Evolutionary conservation across 768 basidiomycete species (phyloP).

Genomic region (Kwoniella botswanensis): DNA sequence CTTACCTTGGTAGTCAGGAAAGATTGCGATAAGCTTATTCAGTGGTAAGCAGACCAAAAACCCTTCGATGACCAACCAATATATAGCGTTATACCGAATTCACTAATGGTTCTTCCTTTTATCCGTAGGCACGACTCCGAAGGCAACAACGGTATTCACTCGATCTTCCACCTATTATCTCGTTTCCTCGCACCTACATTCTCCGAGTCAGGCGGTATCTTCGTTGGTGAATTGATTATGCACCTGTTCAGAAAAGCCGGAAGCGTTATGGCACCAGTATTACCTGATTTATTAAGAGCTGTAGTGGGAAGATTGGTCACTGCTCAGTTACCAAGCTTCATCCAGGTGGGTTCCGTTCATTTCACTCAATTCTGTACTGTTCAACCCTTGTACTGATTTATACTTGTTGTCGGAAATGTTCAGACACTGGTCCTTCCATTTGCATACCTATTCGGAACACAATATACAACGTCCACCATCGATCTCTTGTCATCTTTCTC

Average conservation of each 20-base stretch:
- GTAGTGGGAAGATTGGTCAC: slow-evolving; percentile 79
- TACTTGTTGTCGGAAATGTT: background rate
- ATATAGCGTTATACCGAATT: no score
- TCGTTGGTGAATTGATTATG: slow-evolving; percentile 92
- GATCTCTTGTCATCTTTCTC: slow-evolving; percentile 73
- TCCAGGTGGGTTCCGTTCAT: slow-evolving; percentile 66
- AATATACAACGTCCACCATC: slow-evolving; percentile 77
- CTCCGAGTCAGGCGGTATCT: slow-evolving; percentile 89
- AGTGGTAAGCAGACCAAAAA: slow-evolving; percentile 65
- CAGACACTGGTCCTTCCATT: slow-evolving; percentile 91
- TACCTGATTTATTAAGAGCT: slow-evolving; percentile 83
- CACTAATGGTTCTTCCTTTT: background rate
- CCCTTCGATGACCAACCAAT: no score
- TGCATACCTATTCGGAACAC: slow-evolving; percentile 84
- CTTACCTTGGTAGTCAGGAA: slow-evolving; percentile 85
- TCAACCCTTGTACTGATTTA: background rate
- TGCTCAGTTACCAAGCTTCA: slow-evolving; percentile 88
- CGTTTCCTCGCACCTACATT: slow-evolving; percentile 73
- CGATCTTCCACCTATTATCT: slow-evolving; percentile 75
- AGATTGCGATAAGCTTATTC: slow-evolving; percentile 77
- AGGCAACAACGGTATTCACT: slow-evolving; percentile 75
- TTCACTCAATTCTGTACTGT: background rate
- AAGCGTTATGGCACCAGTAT: slow-evolving; percentile 76
- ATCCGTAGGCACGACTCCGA: slow-evolving; percentile 62
- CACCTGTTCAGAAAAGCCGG: slow-evolving; percentile 86